Conservation (phyloP, 495 filamentous ascomycete genomes). For the Bacidia rubella region DNA sequence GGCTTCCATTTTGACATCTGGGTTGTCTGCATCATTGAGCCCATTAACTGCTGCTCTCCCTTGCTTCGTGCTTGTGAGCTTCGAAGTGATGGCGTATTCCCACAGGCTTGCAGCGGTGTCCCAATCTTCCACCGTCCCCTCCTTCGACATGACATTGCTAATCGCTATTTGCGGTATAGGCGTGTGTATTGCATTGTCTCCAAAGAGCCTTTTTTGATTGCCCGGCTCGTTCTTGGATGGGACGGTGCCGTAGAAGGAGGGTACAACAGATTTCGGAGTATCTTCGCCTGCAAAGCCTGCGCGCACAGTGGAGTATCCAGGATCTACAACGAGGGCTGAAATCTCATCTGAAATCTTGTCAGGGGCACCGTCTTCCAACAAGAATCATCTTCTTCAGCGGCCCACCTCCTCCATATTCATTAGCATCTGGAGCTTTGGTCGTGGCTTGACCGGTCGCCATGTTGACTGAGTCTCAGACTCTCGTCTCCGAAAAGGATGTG, state of each 20-base stretch:
- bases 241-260: slow-evolving; percentile 68
- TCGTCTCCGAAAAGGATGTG: no score
- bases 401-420: slow-evolving; percentile 73
- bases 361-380: background rate
- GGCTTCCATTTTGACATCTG: slow-evolving; percentile 52
- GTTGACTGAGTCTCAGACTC: background rate
- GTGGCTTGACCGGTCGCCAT: slow-evolving; percentile 11
- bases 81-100: slow-evolving; percentile 75
- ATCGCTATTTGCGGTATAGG: slow-evolving; percentile 65
- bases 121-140: slow-evolving; percentile 93
- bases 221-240: slow-evolving; percentile 35
- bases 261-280: slow-evolving; percentile 81
- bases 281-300: slow-evolving; percentile 98
- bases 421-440: slow-evolving; percentile 44
- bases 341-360: slow-evolving; percentile 61
- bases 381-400: slow-evolving; percentile 7
- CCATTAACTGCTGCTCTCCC: slow-evolving; percentile 57
- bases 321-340: slow-evolving; percentile 89
- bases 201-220: slow-evolving; percentile 54
- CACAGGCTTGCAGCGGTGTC: slow-evolving; percentile 79
- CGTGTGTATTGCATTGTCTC: slow-evolving; percentile 73
- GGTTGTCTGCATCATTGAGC: slow-evolving; percentile 49
- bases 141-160: slow-evolving; percentile 76
- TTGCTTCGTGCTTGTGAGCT: slow-evolving; percentile 52
- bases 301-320: slow-evolving; percentile 78